These are phyloP conservation scores for Apiotrichum akiyoshidainum DNA, from an alignment of 1,284 basidiomycete species.

Conservation along the genomic window DNA sequence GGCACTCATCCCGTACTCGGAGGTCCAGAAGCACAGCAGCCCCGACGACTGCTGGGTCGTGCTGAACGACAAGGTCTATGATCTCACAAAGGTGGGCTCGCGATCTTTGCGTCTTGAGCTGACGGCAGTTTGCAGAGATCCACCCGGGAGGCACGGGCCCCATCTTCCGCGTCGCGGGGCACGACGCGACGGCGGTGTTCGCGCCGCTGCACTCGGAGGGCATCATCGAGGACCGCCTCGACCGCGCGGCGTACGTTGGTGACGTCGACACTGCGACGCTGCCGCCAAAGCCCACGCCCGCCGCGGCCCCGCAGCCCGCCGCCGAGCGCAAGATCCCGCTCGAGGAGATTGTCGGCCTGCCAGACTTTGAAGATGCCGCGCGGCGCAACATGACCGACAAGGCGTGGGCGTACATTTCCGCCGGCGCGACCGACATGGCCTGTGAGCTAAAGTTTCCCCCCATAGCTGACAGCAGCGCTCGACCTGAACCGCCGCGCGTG, in stretches of 20 bases:
- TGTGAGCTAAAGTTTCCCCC: conserved; percentile 35
- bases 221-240: conserved; percentile 45
- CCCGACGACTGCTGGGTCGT: conserved; percentile 48
- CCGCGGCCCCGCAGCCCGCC: neutral
- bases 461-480: conserved; percentile 28
- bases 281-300: conserved; percentile 10
- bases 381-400: conserved; percentile 39
- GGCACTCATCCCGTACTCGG: conserved; percentile 31
- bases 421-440: conserved; percentile 48
- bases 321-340: conserved; percentile 35
- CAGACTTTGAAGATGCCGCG: conserved; percentile 50
- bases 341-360: conserved; percentile 46
- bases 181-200: conserved; percentile 45
- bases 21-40: conserved; percentile 44
- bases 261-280: conserved; percentile 34
- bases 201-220: conserved; percentile 47
- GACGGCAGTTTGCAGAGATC: conserved; percentile 35
- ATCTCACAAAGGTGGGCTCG: conserved; percentile 44
- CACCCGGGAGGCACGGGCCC: conserved; percentile 47
- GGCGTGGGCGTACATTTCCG: conserved; percentile 50
- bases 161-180: conserved; percentile 44
- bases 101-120: neutral
- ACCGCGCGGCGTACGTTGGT: conserved; percentile 30
- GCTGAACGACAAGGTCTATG: conserved; percentile 47
- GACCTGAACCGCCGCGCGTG: conserved; percentile 43